Evolutionary conservation across 768 basidiomycete species (phyloP), one percentile per base, ranked within the genome.

Genomic region (Mycena chlorophos): DNA sequence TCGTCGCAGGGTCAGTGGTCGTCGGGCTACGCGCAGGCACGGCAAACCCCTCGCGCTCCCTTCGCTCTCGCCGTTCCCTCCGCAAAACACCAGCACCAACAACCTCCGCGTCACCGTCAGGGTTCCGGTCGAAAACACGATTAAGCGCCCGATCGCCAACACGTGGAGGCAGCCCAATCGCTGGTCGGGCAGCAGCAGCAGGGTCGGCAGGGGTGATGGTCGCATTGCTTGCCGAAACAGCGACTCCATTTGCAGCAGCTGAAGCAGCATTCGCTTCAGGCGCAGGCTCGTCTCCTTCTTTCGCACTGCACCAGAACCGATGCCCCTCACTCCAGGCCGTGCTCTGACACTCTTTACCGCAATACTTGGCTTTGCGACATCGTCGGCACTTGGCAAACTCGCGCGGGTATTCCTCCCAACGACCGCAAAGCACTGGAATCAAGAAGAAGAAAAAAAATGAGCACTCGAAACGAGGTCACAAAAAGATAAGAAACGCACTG

Each of bases 301-400:
- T 79, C 12, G 84, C 88, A 57, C 84, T 87, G 65, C 91, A 95
- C 94, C 94, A 95, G 67, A 95, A 98, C 53, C 95, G 78, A 69
- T 98, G 95, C 0, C 96, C 95, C 64, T 95, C 94, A 60, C 89
- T 89, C 95, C 94, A 98, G 1, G 95, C 96, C 17, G 87, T 90
- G 62, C 90, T 93, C 75, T 97, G 95, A 66, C 95, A 98, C 63
- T 94, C 91, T 71, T 98, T 98, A 23, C 93, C 93, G 65, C 97
- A 98, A 69, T 98, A 99, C 71, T 99, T 99, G 10, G 96, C 97
- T 72, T 98, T 97, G 63, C 96, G 74, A 73, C 97, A 99, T 62
- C 96, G 77, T 49, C 97, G 71, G 66, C 97, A 98, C 68, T 99
- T 98, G 8, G 95, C 95, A 71, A 99, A 99, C 70, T 98, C 93